A percentile compares a stretch with the other conserved stretches of the same genome.
Evolutionary conservation across 345 rosid species (phyloP).

Genomic region (Eutrema yunnanense): DNA sequence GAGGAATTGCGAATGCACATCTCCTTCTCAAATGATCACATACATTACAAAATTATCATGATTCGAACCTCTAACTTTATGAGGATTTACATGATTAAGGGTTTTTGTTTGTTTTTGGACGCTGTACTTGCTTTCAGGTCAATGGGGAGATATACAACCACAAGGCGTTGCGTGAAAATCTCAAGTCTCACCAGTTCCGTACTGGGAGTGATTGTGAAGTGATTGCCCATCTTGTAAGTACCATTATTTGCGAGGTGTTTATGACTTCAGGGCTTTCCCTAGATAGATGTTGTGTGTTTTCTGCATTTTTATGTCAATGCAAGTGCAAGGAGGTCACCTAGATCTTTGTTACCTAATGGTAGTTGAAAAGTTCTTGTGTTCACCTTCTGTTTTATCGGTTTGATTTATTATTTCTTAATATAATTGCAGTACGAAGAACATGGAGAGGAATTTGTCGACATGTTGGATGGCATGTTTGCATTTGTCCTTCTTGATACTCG

Average conservation of each 20-base stretch:
- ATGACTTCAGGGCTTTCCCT: not conserved
- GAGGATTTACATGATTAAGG: not conserved
- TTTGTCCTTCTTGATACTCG: conserved; percentile 75
- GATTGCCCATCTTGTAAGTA: conserved; percentile 81
- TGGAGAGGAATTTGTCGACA: conserved; percentile 65
- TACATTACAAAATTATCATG: not conserved
- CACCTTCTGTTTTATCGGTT: not conserved
- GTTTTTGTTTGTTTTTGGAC: not conserved
- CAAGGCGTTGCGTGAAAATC: conserved; percentile 46
- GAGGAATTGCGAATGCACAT: not conserved
- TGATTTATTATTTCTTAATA: conserved; percentile 6
- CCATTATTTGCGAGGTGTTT: not conserved
- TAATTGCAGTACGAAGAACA: conserved; percentile 62
- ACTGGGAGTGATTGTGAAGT: conserved; percentile 94
- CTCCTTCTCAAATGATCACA: not conserved
- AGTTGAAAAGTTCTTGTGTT: not conserved
- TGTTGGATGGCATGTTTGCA: conserved; percentile 88
- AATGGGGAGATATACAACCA: conserved; percentile 93
- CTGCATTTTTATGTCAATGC: not conserved
- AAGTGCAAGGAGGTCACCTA: not conserved
- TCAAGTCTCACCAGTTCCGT: conserved; percentile 57
- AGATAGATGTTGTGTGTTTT: not conserved
- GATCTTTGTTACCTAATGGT: not conserved
- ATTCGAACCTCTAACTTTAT: not conserved
- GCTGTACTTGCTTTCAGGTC: conserved; percentile 41